Percentiles rank a stretch among this genome's conserved stretches.
Evolutionary conservation across 2,329 filamentous ascomycete species (phyloP).

Genomic region (Aspergillus awamori): DNA sequence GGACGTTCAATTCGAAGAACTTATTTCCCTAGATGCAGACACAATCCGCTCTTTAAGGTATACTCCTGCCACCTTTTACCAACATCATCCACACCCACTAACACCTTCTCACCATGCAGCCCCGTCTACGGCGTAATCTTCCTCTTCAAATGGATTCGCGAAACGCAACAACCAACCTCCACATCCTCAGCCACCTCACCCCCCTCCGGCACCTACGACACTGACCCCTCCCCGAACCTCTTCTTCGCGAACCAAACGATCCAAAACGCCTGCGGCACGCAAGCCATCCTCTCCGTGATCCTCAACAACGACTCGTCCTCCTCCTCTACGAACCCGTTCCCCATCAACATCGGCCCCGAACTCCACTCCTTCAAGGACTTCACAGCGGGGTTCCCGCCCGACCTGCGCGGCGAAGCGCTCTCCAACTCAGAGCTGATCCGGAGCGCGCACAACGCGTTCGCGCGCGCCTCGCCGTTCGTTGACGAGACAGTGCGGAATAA

Average conservation of each 20-base stretch:
- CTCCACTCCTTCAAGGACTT: slow-evolving; percentile 84
- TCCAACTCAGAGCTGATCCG: slow-evolving; percentile 73
- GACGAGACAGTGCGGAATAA: slow-evolving; percentile 80
- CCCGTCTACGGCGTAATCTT: slow-evolving; percentile 96
- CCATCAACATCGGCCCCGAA: slow-evolving; percentile 70
- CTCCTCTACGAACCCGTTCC: slow-evolving; percentile 15
- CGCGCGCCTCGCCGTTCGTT: slow-evolving; percentile 83
- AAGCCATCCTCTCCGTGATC: slow-evolving; percentile 87
- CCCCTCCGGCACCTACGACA: slow-evolving; percentile 80
- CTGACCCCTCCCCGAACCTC: slow-evolving; percentile 70
- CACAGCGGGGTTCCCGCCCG: slow-evolving; percentile 77
- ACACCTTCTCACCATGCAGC: slow-evolving; percentile 41
- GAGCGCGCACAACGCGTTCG: slow-evolving; percentile 87
- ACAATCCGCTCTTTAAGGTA: slow-evolving; percentile 49
- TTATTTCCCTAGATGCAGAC: slow-evolving; percentile 82
- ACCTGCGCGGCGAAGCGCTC: slow-evolving; percentile 71
- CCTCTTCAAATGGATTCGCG: slow-evolving; percentile 80
- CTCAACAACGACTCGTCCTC: slow-evolving; percentile 69
- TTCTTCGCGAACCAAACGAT: slow-evolving; percentile 98
- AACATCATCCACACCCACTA: background rate
- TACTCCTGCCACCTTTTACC: background rate
- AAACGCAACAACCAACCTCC: slow-evolving; percentile 62
- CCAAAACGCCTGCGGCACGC: slow-evolving; percentile 96
- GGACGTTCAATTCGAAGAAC: slow-evolving; percentile 94
- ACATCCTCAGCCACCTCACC: slow-evolving; percentile 63